Percentiles rank a stretch among this genome's conserved stretches.
Conservation (phyloP, 2,329 filamentous ascomycete species). For the Graphilbum fragrans region DNA sequence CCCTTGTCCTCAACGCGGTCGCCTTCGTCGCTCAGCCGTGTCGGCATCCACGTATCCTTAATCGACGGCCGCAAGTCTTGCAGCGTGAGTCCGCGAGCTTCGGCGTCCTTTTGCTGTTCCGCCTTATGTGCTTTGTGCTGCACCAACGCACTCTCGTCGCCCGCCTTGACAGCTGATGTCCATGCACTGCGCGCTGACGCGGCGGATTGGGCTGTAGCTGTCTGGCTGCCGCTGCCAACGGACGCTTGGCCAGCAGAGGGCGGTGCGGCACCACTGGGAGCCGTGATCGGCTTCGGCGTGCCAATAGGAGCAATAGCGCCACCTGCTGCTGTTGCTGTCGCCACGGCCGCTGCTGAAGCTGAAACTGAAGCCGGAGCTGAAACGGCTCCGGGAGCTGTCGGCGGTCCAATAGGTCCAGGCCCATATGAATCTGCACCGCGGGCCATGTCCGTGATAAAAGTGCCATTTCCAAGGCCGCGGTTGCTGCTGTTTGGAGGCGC, state of each 20-base stretch:
- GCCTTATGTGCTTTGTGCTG: conserved; percentile 25
- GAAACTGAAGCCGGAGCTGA: too few relatives aligned
- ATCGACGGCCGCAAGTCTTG: conserved; percentile 34
- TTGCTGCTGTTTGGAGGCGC: conserved; percentile 60
- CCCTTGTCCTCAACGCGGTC: conserved; percentile 19
- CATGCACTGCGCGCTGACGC: conserved; percentile 15
- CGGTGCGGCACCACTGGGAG: background rate
- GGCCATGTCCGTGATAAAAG: conserved; percentile 53
- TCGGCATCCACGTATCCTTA: conserved; percentile 42
- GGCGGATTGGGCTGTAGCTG: background rate
- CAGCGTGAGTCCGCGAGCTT: conserved; percentile 29
- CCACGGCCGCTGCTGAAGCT: background rate
- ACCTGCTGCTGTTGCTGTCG: background rate
- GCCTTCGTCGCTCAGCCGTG: conserved; percentile 22
- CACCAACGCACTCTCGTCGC: conserved; percentile 31
- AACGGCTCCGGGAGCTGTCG: conserved; percentile 10
- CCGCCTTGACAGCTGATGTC: conserved; percentile 28
- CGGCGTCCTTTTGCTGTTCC: conserved; percentile 30
- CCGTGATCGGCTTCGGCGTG: background rate
- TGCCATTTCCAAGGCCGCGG: conserved; percentile 64
- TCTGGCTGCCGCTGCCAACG: background rate
- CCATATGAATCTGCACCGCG: conserved; percentile 28
- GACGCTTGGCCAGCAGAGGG: background rate
- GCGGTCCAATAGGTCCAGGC: conserved; percentile 29
- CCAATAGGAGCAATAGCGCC: background rate